phyloP scores from a whole-genome alignment of 371 early-diverging fungal genomes.

The Chytridium lagenaria region DNA sequence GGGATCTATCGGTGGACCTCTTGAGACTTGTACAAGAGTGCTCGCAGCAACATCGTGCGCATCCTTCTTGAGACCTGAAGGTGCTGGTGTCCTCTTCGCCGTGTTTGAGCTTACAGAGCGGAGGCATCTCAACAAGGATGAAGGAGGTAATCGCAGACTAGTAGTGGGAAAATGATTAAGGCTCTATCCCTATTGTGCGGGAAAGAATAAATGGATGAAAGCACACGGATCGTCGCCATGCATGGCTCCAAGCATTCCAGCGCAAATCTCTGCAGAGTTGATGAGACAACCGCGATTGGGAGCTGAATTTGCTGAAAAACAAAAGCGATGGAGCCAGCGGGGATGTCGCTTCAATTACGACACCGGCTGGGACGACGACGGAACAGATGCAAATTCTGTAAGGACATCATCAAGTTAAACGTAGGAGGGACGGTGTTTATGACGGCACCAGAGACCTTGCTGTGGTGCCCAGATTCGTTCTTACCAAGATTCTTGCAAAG shows the following conservation, averaged over 20 bases:
- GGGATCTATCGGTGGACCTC: constrained; percentile 35
- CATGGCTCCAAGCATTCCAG: not conserved
- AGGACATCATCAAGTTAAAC: not conserved
- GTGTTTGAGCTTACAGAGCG: not conserved
- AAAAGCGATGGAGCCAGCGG: too few species aligned
- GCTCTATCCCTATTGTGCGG: too few species aligned
- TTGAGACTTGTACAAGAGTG: constrained; percentile 28
- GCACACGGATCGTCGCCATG: not conserved
- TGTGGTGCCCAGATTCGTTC: constrained; percentile 2
- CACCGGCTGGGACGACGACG: too few species aligned
- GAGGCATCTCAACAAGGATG: constrained; percentile 11
- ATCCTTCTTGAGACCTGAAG: constrained; percentile 11
- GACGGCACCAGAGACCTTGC: not conserved
- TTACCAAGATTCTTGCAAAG: not conserved
- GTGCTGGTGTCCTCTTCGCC: not conserved
- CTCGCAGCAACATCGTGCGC: constrained; percentile 36
- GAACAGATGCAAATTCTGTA: not conserved
- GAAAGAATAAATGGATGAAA: not conserved
- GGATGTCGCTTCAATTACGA: too few species aligned
- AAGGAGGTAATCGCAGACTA: too few species aligned
- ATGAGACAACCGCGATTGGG: too few species aligned
- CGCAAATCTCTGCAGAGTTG: not conserved
- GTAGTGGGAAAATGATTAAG: too few species aligned
- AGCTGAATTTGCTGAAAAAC: not conserved
- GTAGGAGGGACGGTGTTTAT: constrained; percentile 2